Conservation (phyloP, 495 filamentous ascomycete species). For the Melanomma pulvis-pyrius region DNA sequence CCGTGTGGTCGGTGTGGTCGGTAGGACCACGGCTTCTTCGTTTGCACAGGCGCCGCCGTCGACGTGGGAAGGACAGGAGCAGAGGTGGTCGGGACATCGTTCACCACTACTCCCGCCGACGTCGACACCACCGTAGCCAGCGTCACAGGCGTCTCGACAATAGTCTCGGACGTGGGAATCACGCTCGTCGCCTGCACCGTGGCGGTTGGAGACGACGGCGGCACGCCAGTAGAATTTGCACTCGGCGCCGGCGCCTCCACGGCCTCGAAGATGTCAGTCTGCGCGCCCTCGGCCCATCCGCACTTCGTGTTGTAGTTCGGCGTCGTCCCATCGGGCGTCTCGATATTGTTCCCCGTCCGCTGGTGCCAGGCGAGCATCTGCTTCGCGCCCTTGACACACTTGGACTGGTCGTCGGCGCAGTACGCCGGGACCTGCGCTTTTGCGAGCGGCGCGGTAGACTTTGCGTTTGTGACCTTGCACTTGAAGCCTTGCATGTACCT, state of each 20-base stretch:
- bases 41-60: neutral
- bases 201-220: neutral
- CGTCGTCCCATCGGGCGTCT: constrained; percentile 39
- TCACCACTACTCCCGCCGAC: neutral
- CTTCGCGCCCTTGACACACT: constrained; percentile 58
- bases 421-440: constrained; percentile 49
- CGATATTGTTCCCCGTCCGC: constrained; percentile 48
- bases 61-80: neutral
- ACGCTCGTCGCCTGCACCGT: neutral
- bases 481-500: constrained; percentile 58
- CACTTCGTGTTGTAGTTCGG: constrained; percentile 50
- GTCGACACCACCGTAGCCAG: neutral
- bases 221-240: neutral
- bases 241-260: neutral
- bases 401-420: constrained; percentile 48
- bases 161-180: neutral
- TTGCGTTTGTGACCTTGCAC: constrained; percentile 55
- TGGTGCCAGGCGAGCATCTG: constrained; percentile 60
- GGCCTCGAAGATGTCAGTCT: constrained; percentile 52
- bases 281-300: constrained; percentile 50
- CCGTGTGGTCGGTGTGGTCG: neutral
- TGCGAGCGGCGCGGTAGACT: constrained; percentile 47
- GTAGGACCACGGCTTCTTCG: neutral
- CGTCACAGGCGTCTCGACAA: neutral
- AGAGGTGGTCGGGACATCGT: neutral